Conservation (phyloP, 768 basidiomycete genomes). For the Xerocomus potaroensis region DNA sequence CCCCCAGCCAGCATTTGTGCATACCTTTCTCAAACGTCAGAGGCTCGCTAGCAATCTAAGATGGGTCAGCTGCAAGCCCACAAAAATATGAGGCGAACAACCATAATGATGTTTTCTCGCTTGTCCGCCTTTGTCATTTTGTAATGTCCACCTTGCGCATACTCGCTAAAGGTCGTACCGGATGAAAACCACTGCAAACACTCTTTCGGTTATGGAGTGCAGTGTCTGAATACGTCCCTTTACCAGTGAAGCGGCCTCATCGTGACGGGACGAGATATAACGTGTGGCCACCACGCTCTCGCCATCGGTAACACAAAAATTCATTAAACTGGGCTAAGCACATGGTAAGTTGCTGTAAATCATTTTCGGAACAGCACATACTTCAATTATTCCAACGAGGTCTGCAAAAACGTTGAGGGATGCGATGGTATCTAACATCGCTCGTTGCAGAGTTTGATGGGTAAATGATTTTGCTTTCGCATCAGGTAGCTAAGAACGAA, state of each 20-base stretch:
- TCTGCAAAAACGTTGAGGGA: conserved; percentile 73
- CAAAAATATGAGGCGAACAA: conserved; percentile 20
- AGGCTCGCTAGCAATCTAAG: conserved; percentile 83
- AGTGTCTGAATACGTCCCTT: conserved; percentile 16
- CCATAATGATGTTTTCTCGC: conserved; percentile 94
- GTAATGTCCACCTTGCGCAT: conserved; percentile 83
- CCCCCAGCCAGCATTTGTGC: conserved; percentile 1
- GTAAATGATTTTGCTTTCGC: conserved; percentile 74
- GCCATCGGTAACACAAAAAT: conserved; percentile 96
- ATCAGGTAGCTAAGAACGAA: conserved; percentile 60
- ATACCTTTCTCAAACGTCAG: conserved; percentile 92
- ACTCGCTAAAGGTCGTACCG: conserved; percentile 91
- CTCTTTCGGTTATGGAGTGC: conserved; percentile 4
- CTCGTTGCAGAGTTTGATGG: conserved; percentile 64
- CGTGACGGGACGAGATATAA: conserved; percentile 87
- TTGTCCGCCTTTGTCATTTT: conserved; percentile 96
- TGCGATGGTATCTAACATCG: conserved; percentile 87
- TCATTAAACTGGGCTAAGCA: conserved; percentile 78
- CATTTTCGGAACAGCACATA: conserved; percentile 23
- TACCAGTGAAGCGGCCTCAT: conserved; percentile 90
- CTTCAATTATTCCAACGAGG: conserved; percentile 70
- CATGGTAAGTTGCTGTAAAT: conserved; percentile 1
- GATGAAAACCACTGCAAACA: conserved; percentile 82
- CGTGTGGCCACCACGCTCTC: conserved; percentile 90
- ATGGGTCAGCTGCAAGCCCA: conserved; percentile 6